Evolutionary conservation across 2,329 filamentous ascomycete genomes (phyloP).

Genomic region (Tothia fuscella): DNA sequence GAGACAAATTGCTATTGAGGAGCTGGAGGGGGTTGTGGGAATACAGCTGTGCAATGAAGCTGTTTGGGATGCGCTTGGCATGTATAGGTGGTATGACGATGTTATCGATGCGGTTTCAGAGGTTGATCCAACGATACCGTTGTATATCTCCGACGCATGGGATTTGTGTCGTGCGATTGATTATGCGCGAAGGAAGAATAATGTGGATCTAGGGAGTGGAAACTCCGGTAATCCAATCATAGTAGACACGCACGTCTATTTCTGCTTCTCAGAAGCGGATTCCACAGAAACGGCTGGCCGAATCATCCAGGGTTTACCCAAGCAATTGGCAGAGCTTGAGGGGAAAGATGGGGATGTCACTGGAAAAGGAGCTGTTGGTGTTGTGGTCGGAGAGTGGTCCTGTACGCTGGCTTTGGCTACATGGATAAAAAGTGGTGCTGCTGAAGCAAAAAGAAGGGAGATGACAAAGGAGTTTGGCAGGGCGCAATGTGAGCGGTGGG

Average conservation of each 20-base stretch:
- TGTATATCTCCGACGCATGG: constrained; percentile 50
- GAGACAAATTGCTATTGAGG: constrained; percentile 31
- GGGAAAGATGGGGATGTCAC: constrained; percentile 36
- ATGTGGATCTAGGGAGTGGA: constrained; percentile 13
- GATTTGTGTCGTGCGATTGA: constrained; percentile 34
- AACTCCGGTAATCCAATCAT: constrained; percentile 35
- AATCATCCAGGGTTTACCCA: constrained; percentile 35
- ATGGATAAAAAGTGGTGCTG: constrained; percentile 28
- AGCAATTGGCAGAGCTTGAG: constrained; percentile 34
- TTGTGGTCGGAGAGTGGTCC: constrained; percentile 47
- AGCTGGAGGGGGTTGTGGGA: constrained; percentile 33
- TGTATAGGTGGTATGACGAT: constrained; percentile 47
- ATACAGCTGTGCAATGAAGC: constrained; percentile 48
- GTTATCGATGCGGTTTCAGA: constrained; percentile 34
- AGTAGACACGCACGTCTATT: constrained; percentile 49
- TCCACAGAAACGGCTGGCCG: constrained; percentile 38
- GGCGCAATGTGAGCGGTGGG: constrained; percentile 37
- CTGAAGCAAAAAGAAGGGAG: constrained; percentile 27
- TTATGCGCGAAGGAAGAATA: constrained; percentile 34
- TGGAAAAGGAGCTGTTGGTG: constrained; percentile 38
- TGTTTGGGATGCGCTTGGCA: constrained; percentile 35
- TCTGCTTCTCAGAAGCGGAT: constrained; percentile 43
- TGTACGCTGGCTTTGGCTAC: constrained; percentile 42
- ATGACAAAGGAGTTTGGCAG: constrained; percentile 36
- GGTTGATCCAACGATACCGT: constrained; percentile 39